Conservation (phyloP, 768 basidiomycete genomes). For the Leucocoprinus leucothites region DNA sequence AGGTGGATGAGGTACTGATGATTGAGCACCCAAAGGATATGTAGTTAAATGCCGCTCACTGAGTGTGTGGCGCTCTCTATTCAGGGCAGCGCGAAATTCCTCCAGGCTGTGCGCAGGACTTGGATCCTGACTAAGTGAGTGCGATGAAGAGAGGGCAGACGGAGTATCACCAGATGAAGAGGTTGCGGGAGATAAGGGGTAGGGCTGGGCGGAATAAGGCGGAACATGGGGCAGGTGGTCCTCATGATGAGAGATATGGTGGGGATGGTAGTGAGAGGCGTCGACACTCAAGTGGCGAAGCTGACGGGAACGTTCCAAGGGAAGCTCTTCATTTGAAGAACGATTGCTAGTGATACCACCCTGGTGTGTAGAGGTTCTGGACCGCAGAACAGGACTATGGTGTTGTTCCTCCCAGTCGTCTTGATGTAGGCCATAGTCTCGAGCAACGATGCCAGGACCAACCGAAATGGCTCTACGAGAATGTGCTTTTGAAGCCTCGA, state of each 20-base stretch:
- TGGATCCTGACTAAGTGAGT: constrained; percentile 5
- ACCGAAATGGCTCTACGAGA: constrained; percentile 39
- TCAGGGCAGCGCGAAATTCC: constrained; percentile 34
- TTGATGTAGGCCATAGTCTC: constrained; percentile 23
- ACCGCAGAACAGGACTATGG: not conserved
- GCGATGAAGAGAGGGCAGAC: constrained; percentile 6
- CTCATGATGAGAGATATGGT: constrained; percentile 30
- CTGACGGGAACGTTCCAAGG: not conserved
- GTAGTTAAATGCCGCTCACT: constrained; percentile 1
- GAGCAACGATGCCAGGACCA: constrained; percentile 41
- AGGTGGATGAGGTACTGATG: constrained; percentile 6
- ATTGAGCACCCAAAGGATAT: constrained; percentile 17
- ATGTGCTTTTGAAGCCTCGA: constrained; percentile 49
- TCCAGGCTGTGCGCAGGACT: constrained; percentile 33
- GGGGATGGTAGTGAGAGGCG: constrained; percentile 28
- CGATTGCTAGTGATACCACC: not conserved
- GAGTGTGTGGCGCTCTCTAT: constrained; percentile 15
- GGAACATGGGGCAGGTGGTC: constrained; percentile 29
- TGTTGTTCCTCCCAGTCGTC: constrained; percentile 23
- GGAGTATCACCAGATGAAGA: constrained; percentile 4
- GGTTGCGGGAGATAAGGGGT: constrained; percentile 9
- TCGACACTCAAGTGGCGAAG: constrained; percentile 31
- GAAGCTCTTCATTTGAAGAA: not conserved
- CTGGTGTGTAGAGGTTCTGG: not conserved
- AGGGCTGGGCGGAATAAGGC: constrained; percentile 30